Conservation (phyloP, 352 stramenopile genomes). For the Phytophthora parvispora region DNA sequence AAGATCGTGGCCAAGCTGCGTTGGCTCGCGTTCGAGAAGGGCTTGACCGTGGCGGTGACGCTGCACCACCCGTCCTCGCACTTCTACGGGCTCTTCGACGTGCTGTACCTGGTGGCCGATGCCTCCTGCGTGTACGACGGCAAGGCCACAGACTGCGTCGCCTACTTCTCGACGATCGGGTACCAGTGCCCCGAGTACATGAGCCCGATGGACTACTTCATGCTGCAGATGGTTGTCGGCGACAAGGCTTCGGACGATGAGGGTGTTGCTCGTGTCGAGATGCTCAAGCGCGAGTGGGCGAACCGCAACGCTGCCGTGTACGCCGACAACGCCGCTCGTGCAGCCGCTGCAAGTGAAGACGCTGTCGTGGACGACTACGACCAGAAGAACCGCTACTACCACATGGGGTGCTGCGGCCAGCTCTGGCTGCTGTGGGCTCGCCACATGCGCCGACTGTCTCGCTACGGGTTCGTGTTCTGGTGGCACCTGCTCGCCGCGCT, state of each 20-base stretch:
- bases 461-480: conserved; percentile 49
- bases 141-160: conserved; percentile 53
- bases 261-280: conserved; percentile 38
- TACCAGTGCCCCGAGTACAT: conserved; percentile 63
- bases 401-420: conserved; percentile 46
- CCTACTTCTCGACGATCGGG: conserved; percentile 63
- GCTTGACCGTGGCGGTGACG: conserved; percentile 90
- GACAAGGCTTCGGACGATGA: conserved; percentile 33
- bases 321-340: conserved; percentile 22
- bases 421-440: conserved; percentile 40
- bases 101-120: conserved; percentile 64
- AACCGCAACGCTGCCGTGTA: conserved; percentile 32
- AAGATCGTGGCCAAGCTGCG: conserved; percentile 62
- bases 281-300: conserved; percentile 40
- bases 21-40: conserved; percentile 74
- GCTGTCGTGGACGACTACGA: conserved; percentile 25
- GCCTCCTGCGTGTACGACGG: conserved; percentile 65
- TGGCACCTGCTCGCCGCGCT: conserved; percentile 55
- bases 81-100: conserved; percentile 67
- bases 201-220: conserved; percentile 76
- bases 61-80: conserved; percentile 92
- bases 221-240: conserved; percentile 59
- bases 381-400: conserved; percentile 34
- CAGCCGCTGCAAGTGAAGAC: conserved; percentile 16
- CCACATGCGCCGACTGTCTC: conserved; percentile 51